Conservation (phyloP, 352 stramenopile genomes). For the Phytopythium sindhum region DNA sequence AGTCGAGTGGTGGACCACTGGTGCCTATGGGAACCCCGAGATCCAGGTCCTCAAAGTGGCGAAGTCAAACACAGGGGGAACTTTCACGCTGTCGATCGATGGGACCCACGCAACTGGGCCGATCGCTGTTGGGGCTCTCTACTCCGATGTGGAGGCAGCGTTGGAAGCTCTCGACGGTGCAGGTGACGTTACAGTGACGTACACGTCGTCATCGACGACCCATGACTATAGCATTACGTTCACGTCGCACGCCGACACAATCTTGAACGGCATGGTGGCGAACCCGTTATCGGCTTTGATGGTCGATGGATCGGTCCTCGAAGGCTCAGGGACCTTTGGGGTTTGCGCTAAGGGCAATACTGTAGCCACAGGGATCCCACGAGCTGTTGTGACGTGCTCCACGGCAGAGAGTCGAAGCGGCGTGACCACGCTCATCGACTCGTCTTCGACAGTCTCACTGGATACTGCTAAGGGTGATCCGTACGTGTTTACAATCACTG, state of each 20-base stretch:
- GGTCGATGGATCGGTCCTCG: conserved; percentile 33
- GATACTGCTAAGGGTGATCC: conserved; percentile 39
- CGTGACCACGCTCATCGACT: conserved; percentile 28
- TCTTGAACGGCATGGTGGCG: not conserved
- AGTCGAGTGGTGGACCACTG: conserved; percentile 85
- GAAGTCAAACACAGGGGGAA: conserved; percentile 66
- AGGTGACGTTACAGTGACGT: conserved; percentile 78
- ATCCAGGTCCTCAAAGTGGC: conserved; percentile 87
- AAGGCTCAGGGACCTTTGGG: conserved; percentile 28
- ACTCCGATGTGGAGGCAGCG: conserved; percentile 74
- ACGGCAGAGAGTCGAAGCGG: conserved; percentile 38
- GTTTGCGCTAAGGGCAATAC: conserved; percentile 48
- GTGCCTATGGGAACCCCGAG: conserved; percentile 42
- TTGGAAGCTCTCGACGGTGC: conserved; percentile 74
- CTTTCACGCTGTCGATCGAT: conserved; percentile 78
- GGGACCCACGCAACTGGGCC: conserved; percentile 41
- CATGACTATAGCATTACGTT: conserved; percentile 60
- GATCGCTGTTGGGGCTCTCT: conserved; percentile 46
- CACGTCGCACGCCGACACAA: conserved; percentile 27
- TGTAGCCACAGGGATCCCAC: conserved; percentile 22
- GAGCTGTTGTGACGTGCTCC: conserved; percentile 42
- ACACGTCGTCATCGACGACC: conserved; percentile 17
- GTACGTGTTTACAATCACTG: conserved; percentile 53
- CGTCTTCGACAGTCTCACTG: conserved; percentile 37
- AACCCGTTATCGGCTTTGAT: conserved; percentile 23